Conservation (phyloP, 768 basidiomycete species). For the Xerocomus potaroensis region DNA sequence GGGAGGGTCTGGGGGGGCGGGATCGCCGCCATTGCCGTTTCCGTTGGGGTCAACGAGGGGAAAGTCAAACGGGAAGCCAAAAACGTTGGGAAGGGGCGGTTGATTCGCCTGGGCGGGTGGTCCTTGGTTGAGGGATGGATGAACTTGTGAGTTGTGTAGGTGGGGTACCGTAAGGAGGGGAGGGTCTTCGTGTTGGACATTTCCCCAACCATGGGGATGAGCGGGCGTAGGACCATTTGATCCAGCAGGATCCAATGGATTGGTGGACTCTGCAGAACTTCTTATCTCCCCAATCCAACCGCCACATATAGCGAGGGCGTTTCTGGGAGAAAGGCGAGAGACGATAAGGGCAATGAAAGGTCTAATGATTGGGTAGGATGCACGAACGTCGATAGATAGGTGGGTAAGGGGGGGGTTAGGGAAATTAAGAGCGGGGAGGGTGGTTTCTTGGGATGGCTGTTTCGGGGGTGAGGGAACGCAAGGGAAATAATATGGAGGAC, state of each 20-base stretch:
- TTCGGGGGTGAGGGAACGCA: background rate
- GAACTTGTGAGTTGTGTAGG: too few relatives aligned
- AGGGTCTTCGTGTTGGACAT: constrained; percentile 2
- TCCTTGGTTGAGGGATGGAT: too few relatives aligned
- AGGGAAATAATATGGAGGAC: constrained; percentile 15
- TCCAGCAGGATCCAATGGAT: background rate
- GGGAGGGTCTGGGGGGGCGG: constrained; percentile 2
- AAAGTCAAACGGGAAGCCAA: constrained; percentile 3
- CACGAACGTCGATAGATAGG: constrained; percentile 50
- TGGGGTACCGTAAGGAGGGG: constrained; percentile 21
- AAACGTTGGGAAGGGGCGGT: background rate
- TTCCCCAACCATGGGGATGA: too few relatives aligned
- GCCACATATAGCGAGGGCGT: constrained; percentile 27
- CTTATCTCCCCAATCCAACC: constrained; percentile 35
- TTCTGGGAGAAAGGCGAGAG: constrained; percentile 26
- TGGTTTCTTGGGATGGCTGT: background rate
- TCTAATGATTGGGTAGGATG: constrained; percentile 20
- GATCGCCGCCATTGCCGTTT: background rate
- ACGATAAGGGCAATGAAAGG: constrained; percentile 17
- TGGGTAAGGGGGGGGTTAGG: constrained; percentile 42
- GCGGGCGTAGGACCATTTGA: constrained; percentile 2
- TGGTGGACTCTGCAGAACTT: constrained; percentile 14
- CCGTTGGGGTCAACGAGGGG: constrained; percentile 3
- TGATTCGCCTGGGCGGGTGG: background rate
- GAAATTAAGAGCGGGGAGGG: constrained; percentile 8